These are phyloP conservation scores for Hygrophorus russula DNA, from an alignment of 768 basidiomycete genomes.

Conservation along the genomic window DNA sequence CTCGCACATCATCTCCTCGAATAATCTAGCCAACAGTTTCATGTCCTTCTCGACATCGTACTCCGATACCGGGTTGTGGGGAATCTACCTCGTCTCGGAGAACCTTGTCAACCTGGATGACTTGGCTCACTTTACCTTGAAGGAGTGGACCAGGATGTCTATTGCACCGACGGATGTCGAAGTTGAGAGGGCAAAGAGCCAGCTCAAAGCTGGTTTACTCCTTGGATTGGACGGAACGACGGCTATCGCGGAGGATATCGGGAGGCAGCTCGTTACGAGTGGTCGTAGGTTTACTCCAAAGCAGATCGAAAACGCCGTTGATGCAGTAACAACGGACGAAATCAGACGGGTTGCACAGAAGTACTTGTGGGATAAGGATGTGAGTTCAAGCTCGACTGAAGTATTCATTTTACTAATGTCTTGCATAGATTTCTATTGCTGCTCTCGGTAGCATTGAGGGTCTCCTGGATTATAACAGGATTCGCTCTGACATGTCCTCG, in stretches of 20 bases:
- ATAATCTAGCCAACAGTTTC: slow-evolving; percentile 98
- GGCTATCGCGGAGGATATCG: slow-evolving; percentile 95
- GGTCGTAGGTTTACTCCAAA: slow-evolving; percentile 83
- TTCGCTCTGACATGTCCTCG: slow-evolving; percentile 75
- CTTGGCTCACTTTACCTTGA: slow-evolving; percentile 84
- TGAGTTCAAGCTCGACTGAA: slow-evolving; percentile 20
- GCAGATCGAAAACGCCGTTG: slow-evolving; percentile 89
- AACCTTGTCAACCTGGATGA: slow-evolving; percentile 92
- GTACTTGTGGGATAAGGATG: slow-evolving; percentile 96
- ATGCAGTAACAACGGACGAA: slow-evolving; percentile 79
- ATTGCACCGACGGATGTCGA: slow-evolving; percentile 73
- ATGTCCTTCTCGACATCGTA: slow-evolving; percentile 99
- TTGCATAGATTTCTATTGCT: slow-evolving; percentile 63
- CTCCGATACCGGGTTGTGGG: slow-evolving; percentile 98
- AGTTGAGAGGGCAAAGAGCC: slow-evolving; percentile 96
- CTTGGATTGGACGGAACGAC: slow-evolving; percentile 93
- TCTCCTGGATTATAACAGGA: slow-evolving; percentile 88
- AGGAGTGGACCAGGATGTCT: slow-evolving; percentile 94
- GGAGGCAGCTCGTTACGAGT: slow-evolving; percentile 92
- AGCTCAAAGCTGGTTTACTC: slow-evolving; percentile 90
- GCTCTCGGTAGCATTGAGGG: slow-evolving; percentile 88
- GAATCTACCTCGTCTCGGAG: slow-evolving; percentile 94
- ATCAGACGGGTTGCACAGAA: slow-evolving; percentile 93
- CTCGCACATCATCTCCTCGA: slow-evolving; percentile 78
- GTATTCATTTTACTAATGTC: slow-evolving; percentile 5